phyloP scores from a whole-genome alignment of 441 rosid species.

The Viola pubescens region DNA sequence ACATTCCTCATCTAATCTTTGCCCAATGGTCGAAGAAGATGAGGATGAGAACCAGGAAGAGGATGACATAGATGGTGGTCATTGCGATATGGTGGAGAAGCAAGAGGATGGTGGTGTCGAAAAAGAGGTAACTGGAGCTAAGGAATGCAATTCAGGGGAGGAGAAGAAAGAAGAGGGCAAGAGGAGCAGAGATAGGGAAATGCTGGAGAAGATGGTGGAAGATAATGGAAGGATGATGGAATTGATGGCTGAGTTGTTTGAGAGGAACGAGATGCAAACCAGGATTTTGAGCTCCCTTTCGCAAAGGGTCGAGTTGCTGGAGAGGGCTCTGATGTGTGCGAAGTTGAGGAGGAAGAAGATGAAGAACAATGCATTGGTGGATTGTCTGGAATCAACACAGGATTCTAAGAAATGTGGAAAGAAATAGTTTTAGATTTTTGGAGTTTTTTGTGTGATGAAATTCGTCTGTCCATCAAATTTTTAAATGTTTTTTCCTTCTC shows the following conservation, averaged over 20 bases:
- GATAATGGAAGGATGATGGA: constrained; percentile 54
- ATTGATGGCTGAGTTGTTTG: constrained; percentile 36
- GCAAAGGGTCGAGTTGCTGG: constrained; percentile 48
- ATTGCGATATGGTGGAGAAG: not conserved
- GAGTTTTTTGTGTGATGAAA: not conserved
- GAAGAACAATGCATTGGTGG: constrained; percentile 19
- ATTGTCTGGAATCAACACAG: constrained; percentile 9
- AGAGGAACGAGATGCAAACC: constrained; percentile 45
- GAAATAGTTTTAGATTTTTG: not conserved
- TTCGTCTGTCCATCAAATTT: constrained; percentile 5
- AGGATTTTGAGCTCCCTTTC: constrained; percentile 35
- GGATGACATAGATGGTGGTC: not conserved
- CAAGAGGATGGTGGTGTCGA: not conserved
- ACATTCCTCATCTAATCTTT: constrained; percentile 24
- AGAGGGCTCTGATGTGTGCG: constrained; percentile 42
- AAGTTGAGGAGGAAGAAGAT: constrained; percentile 41
- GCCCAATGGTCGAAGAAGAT: not conserved
- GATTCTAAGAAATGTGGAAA: constrained; percentile 15
- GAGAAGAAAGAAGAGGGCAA: constrained; percentile 7
- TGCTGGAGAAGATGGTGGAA: constrained; percentile 43
- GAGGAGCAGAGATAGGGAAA: constrained; percentile 21
- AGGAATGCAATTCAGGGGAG: not conserved
- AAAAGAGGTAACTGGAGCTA: not conserved
- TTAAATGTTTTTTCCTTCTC: no score
- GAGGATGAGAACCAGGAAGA: constrained; percentile 7